phyloP scores from a whole-genome alignment of 176 grass and related monocot species.

The Oryza officinalis region DNA sequence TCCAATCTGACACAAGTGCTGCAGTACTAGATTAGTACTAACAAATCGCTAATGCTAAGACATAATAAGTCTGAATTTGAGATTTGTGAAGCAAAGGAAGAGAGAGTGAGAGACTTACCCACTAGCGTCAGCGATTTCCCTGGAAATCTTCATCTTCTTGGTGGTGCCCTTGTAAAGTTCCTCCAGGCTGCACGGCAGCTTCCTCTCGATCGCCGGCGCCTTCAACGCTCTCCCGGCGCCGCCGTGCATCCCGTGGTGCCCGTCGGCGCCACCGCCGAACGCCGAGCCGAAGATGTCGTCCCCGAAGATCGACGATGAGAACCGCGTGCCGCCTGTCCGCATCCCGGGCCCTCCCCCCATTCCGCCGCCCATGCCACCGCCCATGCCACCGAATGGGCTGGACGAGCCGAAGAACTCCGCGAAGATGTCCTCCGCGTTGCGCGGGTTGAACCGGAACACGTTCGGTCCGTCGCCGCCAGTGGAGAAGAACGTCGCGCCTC shows the following conservation, averaged over 20 bases:
- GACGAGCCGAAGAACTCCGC: constrained; percentile 89
- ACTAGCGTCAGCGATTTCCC: constrained; percentile 79
- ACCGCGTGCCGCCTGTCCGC: constrained; percentile 50
- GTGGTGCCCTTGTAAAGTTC: constrained; percentile 92
- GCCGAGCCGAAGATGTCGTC: constrained; percentile 65
- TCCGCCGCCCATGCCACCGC: constrained; percentile 50
- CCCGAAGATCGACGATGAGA: constrained; percentile 65
- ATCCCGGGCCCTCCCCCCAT: constrained; percentile 52
- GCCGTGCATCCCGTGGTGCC: constrained; percentile 44
- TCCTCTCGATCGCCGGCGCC: constrained; percentile 69
- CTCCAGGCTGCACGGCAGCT: constrained; percentile 77
- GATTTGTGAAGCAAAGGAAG: not conserved
- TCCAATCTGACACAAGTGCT: not conserved
- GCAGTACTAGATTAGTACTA: not conserved
- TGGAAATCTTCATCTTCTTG: constrained; percentile 97
- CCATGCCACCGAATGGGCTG: constrained; percentile 76
- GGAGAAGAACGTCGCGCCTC: constrained; percentile 64
- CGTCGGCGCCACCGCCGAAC: constrained; percentile 35
- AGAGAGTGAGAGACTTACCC: constrained; percentile 43
- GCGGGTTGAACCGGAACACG: constrained; percentile 76
- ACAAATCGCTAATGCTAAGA: not conserved
- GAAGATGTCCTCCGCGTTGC: constrained; percentile 95
- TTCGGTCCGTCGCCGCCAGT: constrained; percentile 60
- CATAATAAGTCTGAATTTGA: not conserved
- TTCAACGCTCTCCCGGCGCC: constrained; percentile 54